A percentile compares a stretch with the other conserved stretches of the same genome.
phyloP scores from a whole-genome alignment of 495 filamentous ascomycete genomes.

The Aspergillus homomorphus region DNA sequence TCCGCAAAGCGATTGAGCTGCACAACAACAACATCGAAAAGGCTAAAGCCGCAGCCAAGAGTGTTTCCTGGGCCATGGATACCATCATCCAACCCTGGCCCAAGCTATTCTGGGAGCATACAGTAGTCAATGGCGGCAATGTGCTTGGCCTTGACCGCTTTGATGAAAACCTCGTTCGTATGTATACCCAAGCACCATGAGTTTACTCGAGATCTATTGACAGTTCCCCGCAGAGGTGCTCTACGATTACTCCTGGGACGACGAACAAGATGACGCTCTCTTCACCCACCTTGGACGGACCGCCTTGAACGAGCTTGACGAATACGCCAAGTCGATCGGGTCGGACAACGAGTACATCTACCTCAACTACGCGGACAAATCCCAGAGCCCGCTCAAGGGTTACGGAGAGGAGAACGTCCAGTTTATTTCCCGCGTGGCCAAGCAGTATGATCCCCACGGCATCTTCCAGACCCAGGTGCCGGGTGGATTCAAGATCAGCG shows the following conservation, averaged over 20 bases:
- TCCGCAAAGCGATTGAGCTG: slow-evolving; percentile 17
- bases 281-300: slow-evolving; percentile 17
- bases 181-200: background rate
- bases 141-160: slow-evolving; percentile 24
- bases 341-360: slow-evolving; percentile 26
- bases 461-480: slow-evolving; percentile 50
- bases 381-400: slow-evolving; percentile 44
- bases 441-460: slow-evolving; percentile 48
- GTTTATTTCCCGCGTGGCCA: slow-evolving; percentile 33
- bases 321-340: slow-evolving; percentile 24
- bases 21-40: slow-evolving; percentile 20
- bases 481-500: slow-evolving; percentile 34
- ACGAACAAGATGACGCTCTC: slow-evolving; percentile 17
- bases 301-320: slow-evolving; percentile 17
- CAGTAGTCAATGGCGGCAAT: slow-evolving; percentile 19
- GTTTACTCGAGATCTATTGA: background rate
- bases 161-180: slow-evolving; percentile 25
- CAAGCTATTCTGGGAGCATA: slow-evolving; percentile 18
- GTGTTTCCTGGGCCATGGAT: slow-evolving; percentile 15
- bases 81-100: slow-evolving; percentile 26
- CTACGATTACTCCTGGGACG: slow-evolving; percentile 24
- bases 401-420: slow-evolving; percentile 45
- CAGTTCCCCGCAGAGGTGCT: slow-evolving; percentile 17
- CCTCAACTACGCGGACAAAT: slow-evolving; percentile 36
- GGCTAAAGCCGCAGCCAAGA: slow-evolving; percentile 10